Conservation (phyloP, 1,284 basidiomycete species). For the Microstroma glucosiphilum region DNA sequence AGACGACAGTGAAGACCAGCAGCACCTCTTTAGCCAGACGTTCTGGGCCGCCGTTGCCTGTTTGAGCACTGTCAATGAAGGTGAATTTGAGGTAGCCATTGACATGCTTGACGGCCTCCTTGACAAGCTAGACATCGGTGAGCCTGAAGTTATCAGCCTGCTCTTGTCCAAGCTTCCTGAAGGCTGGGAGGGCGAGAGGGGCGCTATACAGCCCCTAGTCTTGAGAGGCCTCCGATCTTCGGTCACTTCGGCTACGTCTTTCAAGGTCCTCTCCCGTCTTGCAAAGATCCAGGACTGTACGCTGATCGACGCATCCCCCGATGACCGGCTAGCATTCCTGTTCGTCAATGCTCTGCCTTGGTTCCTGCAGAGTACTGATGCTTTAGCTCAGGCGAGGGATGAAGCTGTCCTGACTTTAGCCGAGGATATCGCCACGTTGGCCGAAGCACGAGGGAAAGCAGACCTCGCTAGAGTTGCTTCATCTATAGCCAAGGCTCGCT, state of each 20-base stretch:
- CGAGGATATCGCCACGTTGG: constrained; percentile 66
- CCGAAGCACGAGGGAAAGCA: constrained; percentile 64
- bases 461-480: constrained; percentile 79
- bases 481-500: constrained; percentile 78
- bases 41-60: constrained; percentile 83
- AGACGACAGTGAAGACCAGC: constrained; percentile 56
- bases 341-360: constrained; percentile 80
- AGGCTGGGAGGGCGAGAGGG: constrained; percentile 64
- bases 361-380: constrained; percentile 74
- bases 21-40: constrained; percentile 66
- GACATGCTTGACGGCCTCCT: constrained; percentile 66
- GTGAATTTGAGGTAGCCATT: constrained; percentile 69
- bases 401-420: constrained; percentile 66
- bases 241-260: constrained; percentile 63
- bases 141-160: constrained; percentile 61
- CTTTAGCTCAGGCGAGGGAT: constrained; percentile 55
- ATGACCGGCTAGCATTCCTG: constrained; percentile 66
- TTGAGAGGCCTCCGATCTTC: constrained; percentile 76
- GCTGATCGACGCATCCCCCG: constrained; percentile 66
- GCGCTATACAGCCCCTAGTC: constrained; percentile 68
- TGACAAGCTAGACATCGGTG: constrained; percentile 67
- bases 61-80: constrained; percentile 73
- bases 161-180: constrained; percentile 65
- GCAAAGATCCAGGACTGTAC: constrained; percentile 62
- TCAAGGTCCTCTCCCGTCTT: constrained; percentile 65